These are phyloP conservation scores for Meira miltonrushii DNA, from an alignment of 1,284 basidiomycete genomes.

Conservation along the genomic window DNA sequence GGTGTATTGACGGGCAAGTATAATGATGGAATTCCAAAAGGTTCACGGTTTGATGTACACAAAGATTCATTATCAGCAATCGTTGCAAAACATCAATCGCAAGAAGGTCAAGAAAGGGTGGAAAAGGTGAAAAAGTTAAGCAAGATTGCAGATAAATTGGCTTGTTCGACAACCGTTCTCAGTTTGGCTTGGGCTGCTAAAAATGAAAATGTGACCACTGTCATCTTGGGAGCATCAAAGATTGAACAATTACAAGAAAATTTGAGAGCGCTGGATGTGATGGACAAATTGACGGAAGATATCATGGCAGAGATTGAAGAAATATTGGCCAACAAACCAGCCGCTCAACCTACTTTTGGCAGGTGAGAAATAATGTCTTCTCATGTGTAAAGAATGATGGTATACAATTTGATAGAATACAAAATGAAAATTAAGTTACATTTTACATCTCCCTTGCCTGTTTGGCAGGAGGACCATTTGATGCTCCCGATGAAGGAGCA, in stretches of 20 bases:
- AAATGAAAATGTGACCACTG: conserved; percentile 62
- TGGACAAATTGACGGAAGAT: conserved; percentile 39
- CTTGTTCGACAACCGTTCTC: conserved; percentile 62
- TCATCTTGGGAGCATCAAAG: conserved; percentile 60
- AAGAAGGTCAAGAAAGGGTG: conserved; percentile 64
- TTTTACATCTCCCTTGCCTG: too few relatives aligned
- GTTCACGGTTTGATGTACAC: conserved; percentile 62
- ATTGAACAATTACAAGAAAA: conserved; percentile 64
- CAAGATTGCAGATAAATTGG: conserved; percentile 62
- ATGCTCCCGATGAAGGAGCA: neutral
- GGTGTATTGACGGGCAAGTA: conserved; percentile 57
- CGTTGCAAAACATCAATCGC: conserved; percentile 54
- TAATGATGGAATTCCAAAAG: conserved; percentile 55
- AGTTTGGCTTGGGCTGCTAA: conserved; percentile 72
- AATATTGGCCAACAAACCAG: conserved; percentile 38
- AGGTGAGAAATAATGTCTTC: too few relatives aligned
- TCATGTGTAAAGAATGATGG: too few relatives aligned
- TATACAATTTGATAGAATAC: conserved; percentile 5
- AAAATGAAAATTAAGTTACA: conserved; percentile 10
- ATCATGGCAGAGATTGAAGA: conserved; percentile 37
- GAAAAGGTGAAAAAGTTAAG: conserved; percentile 62
- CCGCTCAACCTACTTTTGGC: conserved; percentile 25
- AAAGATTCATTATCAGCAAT: conserved; percentile 56
- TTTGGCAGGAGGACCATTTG: too few relatives aligned
- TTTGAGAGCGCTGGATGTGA: conserved; percentile 59